Evolutionary conservation across 192 early-diverging fungal species (phyloP).

Genomic region (Phlyctochytrium planicorne): DNA sequence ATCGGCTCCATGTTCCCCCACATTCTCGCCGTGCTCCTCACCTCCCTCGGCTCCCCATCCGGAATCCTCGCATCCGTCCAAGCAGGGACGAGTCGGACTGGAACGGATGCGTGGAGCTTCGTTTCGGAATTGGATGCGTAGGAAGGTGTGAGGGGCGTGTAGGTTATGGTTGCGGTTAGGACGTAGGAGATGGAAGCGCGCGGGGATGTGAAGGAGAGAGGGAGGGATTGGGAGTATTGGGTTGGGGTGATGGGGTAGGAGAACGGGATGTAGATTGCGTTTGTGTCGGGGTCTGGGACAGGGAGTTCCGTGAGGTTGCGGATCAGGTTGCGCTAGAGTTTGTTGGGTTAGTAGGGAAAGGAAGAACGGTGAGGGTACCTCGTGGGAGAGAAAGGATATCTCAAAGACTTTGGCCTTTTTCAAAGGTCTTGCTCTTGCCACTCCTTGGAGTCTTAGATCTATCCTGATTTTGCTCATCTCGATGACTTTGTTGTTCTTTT

Average conservation of each 20-base stretch:
- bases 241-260: background rate
- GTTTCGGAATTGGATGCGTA: too few relatives aligned
- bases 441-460: background rate
- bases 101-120: too few relatives aligned
- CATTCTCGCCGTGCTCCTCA: background rate
- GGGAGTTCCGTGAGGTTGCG: background rate
- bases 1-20: conserved; percentile 4
- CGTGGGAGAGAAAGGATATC: background rate
- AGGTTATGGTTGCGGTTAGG: background rate
- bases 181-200: background rate
- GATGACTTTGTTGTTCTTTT: too few relatives aligned
- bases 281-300: background rate
- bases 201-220: background rate
- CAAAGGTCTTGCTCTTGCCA: background rate
- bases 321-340: background rate
- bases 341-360: background rate
- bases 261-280: background rate
- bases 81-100: too few relatives aligned
- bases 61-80: too few relatives aligned
- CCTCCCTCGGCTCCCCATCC: too few relatives aligned
- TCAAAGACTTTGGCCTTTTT: background rate
- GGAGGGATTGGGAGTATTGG: background rate
- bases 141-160: background rate
- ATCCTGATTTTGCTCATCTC: background rate
- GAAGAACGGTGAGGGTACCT: background rate